Conservation (phyloP, 495 filamentous ascomycete species). For the Hyaloscypha finlandica region DNA sequence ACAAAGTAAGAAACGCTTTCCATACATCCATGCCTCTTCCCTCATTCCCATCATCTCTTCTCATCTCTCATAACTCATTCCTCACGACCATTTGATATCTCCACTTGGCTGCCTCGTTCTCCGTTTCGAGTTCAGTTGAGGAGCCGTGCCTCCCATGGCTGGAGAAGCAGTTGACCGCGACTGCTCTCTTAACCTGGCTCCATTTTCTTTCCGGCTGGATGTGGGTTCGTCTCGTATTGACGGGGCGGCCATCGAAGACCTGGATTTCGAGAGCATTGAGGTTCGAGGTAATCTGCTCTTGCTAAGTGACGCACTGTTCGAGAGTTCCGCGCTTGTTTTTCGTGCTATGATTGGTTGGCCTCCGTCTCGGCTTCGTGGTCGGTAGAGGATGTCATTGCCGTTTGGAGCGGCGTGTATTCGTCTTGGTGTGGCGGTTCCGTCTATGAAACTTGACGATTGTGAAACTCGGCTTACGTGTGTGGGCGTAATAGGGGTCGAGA, state of each 20-base stretch:
- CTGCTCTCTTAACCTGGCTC: conserved; percentile 19
- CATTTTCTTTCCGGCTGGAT: conserved; percentile 17
- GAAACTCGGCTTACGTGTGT: conserved; percentile 41
- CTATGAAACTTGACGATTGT: conserved; percentile 50
- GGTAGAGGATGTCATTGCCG: conserved; percentile 24
- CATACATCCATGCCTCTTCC: not conserved
- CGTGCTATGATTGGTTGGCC: conserved; percentile 8
- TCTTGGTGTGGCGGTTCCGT: conserved; percentile 39
- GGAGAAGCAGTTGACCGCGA: conserved; percentile 20
- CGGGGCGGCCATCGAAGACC: conserved; percentile 28
- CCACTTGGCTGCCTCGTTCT: conserved; percentile 27
- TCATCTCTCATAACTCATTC: conserved; percentile 6
- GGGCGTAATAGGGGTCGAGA: conserved; percentile 51
- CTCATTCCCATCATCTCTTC: not conserved
- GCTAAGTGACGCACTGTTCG: conserved; percentile 11
- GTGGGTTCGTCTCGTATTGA: conserved; percentile 15
- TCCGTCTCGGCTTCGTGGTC: conserved; percentile 31
- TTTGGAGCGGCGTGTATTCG: conserved; percentile 14
- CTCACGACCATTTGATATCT: conserved; percentile 33
- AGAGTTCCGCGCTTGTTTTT: conserved; percentile 24
- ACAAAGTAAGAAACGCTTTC: conserved; percentile 6
- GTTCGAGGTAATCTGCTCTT: conserved; percentile 32
- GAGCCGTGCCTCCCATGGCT: conserved; percentile 23
- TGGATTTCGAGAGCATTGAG: conserved; percentile 26
- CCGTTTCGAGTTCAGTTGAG: conserved; percentile 30